Base-by-base conservation (phyloP, 2,329 filamentous ascomycete species). In the Hirsutella minnesotensis region DNA sequence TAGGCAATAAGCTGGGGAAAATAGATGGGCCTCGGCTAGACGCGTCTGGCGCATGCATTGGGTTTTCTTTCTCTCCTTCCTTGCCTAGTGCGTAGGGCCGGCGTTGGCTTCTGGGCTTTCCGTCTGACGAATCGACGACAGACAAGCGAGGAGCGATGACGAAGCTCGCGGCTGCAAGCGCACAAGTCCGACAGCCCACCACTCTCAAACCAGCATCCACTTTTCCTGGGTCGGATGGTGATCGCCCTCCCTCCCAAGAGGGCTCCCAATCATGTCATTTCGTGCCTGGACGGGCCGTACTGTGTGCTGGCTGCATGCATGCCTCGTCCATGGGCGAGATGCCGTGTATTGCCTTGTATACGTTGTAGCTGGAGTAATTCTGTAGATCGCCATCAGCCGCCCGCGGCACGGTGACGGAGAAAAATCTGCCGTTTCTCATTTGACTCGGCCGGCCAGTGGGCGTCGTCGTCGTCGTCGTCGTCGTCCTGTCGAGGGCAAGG, bases 361-460 rank as follows among this genome's bases (percentile, higher is more conserved):
- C 3, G 5, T 33, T 21, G 33, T 30, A n/a, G n/a, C n/a, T n/a
- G n/a, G n/a, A n/a, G 30, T 30, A 16, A 20, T 1, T 3, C 12
- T 31, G 39, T 40, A 29, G 43, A 38, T 47, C 35, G 38, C 38
- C 38, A 40, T 44, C 33, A 41, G 20, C 39, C 39, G 44, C 39
- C 40, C 34, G 41, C 43, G 22, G 21, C 24, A 21, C 12, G 43
- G 9, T 16, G 33, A 35, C n/a, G 33, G 5, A 31, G 4, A 35
- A n/a, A 33, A 33, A 35, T n/a, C 15, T 18, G 41, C 16, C 24
- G 19, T 20, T 27, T 15, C 33, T 18, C 33, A 9, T 18, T 18
- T 35, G 33, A 8, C 33, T 16, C 4, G 15, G n/a, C 33, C n/a
- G 15, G 33, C 33, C 8, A n/a, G 15, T 8, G n/a, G 7, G 9